Evolutionary conservation across 2,329 filamentous ascomycete species (phyloP).

Genomic region (Xylaria hypoxylon): DNA sequence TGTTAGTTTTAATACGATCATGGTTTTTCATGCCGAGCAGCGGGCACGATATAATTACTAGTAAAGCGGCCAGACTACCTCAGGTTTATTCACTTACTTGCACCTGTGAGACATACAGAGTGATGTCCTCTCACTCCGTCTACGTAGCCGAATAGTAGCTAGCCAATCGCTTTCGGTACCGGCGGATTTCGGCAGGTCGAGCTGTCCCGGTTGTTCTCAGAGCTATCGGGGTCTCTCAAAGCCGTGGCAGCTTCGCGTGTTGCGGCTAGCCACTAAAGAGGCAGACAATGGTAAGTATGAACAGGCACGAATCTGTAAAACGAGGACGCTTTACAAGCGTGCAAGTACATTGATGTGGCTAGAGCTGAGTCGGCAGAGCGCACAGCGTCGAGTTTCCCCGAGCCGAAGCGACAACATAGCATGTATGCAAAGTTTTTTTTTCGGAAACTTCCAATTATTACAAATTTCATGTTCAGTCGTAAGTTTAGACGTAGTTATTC

Average conservation of each 20-base stretch:
- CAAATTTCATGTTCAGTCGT: not conserved
- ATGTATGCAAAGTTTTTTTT: not conserved
- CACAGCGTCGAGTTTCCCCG: slow-evolving; percentile 23
- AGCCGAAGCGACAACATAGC: slow-evolving; percentile 13
- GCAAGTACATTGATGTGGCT: not conserved
- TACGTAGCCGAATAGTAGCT: not conserved
- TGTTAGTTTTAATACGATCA: slow-evolving; percentile 1
- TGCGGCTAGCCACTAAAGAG: not conserved
- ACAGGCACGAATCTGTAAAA: not conserved
- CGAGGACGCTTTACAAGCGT: not conserved
- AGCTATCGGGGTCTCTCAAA: slow-evolving; percentile 18
- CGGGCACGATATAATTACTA: slow-evolving; percentile 12
- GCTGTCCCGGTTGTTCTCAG: not conserved
- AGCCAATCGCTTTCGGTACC: not conserved
- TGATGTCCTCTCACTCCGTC: not conserved
- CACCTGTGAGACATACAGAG: not conserved
- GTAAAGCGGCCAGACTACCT: not conserved
- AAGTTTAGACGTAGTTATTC: not conserved
- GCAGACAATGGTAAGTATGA: not conserved
- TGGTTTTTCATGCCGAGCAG: not conserved
- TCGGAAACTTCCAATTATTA: not conserved
- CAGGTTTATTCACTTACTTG: not conserved
- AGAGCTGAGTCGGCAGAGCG: slow-evolving; percentile 8
- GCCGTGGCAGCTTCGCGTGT: not conserved
- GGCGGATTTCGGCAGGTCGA: not conserved